These are phyloP conservation scores for Boeremia exigua DNA, from an alignment of 2,329 filamentous ascomycete genomes.

Conservation along the genomic window DNA sequence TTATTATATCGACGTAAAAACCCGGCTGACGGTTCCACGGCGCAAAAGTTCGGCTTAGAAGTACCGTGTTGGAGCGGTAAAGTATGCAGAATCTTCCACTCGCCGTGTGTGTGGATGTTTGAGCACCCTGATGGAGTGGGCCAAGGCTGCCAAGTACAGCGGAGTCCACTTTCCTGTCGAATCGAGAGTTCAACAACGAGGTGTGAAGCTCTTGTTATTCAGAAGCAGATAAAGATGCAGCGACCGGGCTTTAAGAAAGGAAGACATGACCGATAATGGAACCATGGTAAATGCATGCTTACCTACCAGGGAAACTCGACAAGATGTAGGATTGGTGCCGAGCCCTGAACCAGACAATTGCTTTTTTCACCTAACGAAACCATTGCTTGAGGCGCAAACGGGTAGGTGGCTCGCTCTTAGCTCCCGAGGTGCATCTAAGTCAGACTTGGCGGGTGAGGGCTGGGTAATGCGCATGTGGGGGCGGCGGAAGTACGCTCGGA, in stretches of 20 bases:
- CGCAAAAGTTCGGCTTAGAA: conserved; percentile 12
- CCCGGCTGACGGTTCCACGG: conserved; percentile 1
- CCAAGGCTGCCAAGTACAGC: conserved; percentile 19
- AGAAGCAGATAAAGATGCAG: too few species aligned
- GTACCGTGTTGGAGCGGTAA: conserved; percentile 23
- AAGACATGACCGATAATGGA: too few species aligned
- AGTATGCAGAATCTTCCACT: conserved; percentile 18
- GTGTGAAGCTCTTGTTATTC: too few species aligned
- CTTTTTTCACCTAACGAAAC: too few species aligned
- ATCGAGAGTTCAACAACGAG: conserved; percentile 6
- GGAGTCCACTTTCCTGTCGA: conserved; percentile 23
- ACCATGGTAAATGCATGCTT: too few species aligned
- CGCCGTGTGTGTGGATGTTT: conserved; percentile 22
- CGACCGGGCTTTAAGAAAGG: too few species aligned
- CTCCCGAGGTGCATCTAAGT: conserved; percentile 25
- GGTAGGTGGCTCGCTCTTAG: conserved; percentile 5
- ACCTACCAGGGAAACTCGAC: too few species aligned
- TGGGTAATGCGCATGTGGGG: conserved; percentile 1
- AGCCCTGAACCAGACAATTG: too few species aligned
- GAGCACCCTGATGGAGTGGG: conserved; percentile 41
- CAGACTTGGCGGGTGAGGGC: conserved; percentile 11
- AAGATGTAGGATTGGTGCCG: too few species aligned
- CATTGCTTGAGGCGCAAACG: not conserved
- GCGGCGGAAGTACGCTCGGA: conserved; percentile 4
- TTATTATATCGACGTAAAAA: conserved; percentile 25